A percentile compares a stretch with the other conserved stretches of the same genome.
phyloP scores from a whole-genome alignment of 257 asterid genomes.

The Solanum medicagineum region DNA sequence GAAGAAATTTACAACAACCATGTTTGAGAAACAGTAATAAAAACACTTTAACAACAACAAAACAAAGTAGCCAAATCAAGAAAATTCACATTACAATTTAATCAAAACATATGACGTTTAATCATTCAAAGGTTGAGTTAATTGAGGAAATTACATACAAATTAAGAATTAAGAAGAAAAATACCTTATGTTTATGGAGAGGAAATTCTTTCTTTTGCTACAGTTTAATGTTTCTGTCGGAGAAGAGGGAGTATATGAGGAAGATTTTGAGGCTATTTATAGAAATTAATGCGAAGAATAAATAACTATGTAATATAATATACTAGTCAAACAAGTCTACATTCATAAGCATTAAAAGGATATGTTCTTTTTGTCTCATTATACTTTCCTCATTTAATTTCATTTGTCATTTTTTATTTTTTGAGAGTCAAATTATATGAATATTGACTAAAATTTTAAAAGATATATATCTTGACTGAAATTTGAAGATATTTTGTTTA shows the following conservation, averaged over 20 bases:
- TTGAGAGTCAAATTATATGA: background rate
- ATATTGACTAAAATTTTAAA: background rate
- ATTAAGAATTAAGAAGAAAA: background rate
- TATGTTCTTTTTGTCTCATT: background rate
- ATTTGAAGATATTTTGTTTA: too few species aligned
- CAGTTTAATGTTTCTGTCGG: background rate
- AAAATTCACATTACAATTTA: background rate
- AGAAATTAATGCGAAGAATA: background rate
- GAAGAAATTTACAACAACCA: background rate
- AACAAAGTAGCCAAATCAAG: background rate
- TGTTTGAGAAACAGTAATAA: background rate
- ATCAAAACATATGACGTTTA: background rate
- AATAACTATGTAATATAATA: background rate
- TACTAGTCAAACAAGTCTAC: background rate
- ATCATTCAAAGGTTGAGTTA: background rate
- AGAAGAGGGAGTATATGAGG: background rate
- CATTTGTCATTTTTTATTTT: background rate
- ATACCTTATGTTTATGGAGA: background rate
- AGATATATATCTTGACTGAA: too few species aligned
- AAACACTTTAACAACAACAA: background rate
- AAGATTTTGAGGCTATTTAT: background rate
- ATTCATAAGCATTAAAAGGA: background rate
- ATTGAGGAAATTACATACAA: background rate
- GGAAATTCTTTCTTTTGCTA: background rate
- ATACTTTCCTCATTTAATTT: background rate